Base-by-base conservation (phyloP, 2,329 filamentous ascomycete species). In the Calycina herbarum region DNA sequence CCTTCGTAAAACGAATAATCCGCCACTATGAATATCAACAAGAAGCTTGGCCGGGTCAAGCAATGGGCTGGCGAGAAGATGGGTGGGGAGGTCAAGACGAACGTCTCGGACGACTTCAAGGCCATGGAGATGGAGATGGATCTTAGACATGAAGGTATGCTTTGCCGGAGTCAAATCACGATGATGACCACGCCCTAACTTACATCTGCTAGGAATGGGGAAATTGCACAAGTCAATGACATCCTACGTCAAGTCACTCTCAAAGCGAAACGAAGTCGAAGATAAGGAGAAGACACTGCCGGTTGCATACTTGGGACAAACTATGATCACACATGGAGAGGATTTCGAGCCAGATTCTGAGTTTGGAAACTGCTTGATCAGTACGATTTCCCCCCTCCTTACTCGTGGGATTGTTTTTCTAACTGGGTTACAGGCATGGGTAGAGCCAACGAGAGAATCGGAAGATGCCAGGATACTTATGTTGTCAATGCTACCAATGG, bases 31-130 rank as follows among this genome's bases (percentile, higher is more conserved):
- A 76, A 77, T 72, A 75, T 77, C 70, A 76, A 74, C 79, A 97
- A 96, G 84, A 97, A 96, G 78, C 88, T 98, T 77, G 94, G 94
- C 80, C 90, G 94, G 76, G 89, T 96, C 83, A 96, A 94, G 82
- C 94, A 98, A 89, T 98, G 94, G 94, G 93, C 94, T 45, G 93
- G 93, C 72, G 94, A 98, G 82, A 92, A 94, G 80, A 97, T 98
- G 92, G 94, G 94, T 73, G 87, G 87, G 70, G 94, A 97, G 79
- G 86, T 89, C 79, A 95, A 93, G 81, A 97, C 94, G 10, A 87
- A 84, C 77, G 88, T 93, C 69, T 91, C 92, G 0, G 93, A 98
- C 62, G 91, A 97, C 75, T 98, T 98, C 85, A 96, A 92, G 80
- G 86, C 86, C 67, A 81, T 98, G 73, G 94, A 98, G 80, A 83